These are phyloP conservation scores for Tetracladium maxilliforme DNA, from an alignment of 2,329 filamentous ascomycete species.

Conservation along the genomic window DNA sequence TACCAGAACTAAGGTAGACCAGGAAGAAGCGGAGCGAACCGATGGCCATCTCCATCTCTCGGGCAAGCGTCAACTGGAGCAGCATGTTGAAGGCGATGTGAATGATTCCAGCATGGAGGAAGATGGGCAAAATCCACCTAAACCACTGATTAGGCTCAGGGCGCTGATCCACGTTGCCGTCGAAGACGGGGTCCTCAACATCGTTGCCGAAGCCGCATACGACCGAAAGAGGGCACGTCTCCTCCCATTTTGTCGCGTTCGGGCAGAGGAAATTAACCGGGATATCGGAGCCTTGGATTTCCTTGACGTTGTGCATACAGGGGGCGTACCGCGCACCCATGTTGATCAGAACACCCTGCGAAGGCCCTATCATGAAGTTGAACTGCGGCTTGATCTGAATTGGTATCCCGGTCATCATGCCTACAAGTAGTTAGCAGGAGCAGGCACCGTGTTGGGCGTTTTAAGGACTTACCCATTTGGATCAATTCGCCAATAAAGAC, in stretches of 20 bases:
- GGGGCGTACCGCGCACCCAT: constrained; percentile 89
- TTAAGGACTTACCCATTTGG: constrained; percentile 66
- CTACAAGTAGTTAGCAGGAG: too few species aligned
- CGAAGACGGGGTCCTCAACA: constrained; percentile 35
- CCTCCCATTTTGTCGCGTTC: constrained; percentile 49
- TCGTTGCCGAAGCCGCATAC: constrained; percentile 78
- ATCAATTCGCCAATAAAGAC: constrained; percentile 86
- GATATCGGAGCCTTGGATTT: constrained; percentile 37
- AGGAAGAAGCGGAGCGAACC: constrained; percentile 77
- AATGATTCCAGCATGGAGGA: constrained; percentile 84
- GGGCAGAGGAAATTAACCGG: constrained; percentile 63
- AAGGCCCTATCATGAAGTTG: constrained; percentile 96
- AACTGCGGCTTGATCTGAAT: constrained; percentile 73
- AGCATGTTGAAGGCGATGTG: constrained; percentile 95
- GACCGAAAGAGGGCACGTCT: constrained; percentile 57
- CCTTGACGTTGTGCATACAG: constrained; percentile 78
- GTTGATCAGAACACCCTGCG: constrained; percentile 79
- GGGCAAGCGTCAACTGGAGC: constrained; percentile 75
- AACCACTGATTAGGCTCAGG: constrained; percentile 83
- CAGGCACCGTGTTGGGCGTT: too few species aligned
- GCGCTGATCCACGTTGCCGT: constrained; percentile 29
- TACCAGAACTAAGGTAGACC: constrained; percentile 81
- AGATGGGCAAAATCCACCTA: constrained; percentile 90
- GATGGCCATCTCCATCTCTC: constrained; percentile 85
- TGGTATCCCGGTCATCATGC: constrained; percentile 58